phyloP scores from a whole-genome alignment of 306 rosid genomes.

The Cercis canadensis region DNA sequence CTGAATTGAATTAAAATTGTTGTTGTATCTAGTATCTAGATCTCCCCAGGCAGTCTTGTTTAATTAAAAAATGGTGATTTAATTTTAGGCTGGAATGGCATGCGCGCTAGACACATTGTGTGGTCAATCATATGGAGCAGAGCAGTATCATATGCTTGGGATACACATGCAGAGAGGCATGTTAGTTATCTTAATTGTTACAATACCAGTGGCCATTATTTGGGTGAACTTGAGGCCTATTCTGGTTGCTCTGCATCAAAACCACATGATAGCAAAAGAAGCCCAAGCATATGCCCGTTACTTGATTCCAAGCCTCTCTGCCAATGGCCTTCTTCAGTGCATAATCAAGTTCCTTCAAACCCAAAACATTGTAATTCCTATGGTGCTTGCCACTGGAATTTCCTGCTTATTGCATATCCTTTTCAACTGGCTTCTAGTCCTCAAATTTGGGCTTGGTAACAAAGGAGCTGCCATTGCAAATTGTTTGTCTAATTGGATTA shows the following conservation, averaged over 20 bases:
- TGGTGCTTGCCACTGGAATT: conserved; percentile 60
- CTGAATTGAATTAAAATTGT: no score
- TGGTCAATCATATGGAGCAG: conserved; percentile 83
- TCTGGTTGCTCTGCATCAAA: conserved; percentile 58
- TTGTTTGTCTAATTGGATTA: conserved; percentile 69
- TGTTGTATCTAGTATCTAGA: no score
- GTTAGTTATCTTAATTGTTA: conserved; percentile 48
- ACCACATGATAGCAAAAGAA: conserved; percentile 51
- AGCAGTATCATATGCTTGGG: conserved; percentile 64
- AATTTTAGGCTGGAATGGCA: conserved; percentile 69
- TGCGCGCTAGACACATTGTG: conserved; percentile 79
- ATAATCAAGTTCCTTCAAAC: conserved; percentile 61
- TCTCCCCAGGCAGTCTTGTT: no score
- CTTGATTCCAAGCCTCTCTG: conserved; percentile 70
- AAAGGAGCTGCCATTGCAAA: conserved; percentile 73
- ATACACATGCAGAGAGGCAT: conserved; percentile 72
- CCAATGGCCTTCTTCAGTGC: conserved; percentile 66
- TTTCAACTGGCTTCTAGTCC: conserved; percentile 63
- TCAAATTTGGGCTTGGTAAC: conserved; percentile 58
- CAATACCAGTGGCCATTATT: conserved; percentile 53
- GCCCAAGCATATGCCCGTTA: conserved; percentile 61
- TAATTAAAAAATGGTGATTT: neutral
- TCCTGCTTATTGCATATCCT: conserved; percentile 49
- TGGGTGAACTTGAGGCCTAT: conserved; percentile 56
- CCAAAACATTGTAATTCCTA: conserved; percentile 74